Base-by-base conservation (phyloP, 768 basidiomycete species). In the Kwoniella pini region DNA sequence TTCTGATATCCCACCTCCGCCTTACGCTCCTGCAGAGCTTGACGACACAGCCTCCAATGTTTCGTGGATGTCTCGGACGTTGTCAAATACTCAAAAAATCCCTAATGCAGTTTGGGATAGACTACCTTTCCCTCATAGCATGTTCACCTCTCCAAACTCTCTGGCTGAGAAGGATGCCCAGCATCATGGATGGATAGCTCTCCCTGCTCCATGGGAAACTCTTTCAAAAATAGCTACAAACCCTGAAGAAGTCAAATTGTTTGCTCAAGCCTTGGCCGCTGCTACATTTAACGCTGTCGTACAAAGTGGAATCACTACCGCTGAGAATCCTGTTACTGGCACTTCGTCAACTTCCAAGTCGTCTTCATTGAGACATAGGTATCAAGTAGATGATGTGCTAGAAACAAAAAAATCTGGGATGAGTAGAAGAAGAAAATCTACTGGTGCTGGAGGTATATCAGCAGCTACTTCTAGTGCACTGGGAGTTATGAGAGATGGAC, bases 1-100 rank as follows among this genome's bases (percentile, higher is more conserved):
- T 22, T 7, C 57, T 5, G 74, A 75, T 51, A 61, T 67, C 30
- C 76, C 76, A 27, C 76, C 76, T 17, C 76, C 76, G 12, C 74
- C 75, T 44, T 67, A 71, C n/a, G 60, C 65, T n/a, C 67, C 68
- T 26, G 26, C 46, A 15, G 70, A 66, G 24, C 11, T 22, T 33
- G 19, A 39, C 22, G 26, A 26, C 24, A 48, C 31, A 3, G 11
- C 45, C 27, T 30, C 33, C 30, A 58, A 31, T 12, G 4, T 57
- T 22, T 64, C 69, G 13, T 74, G 72, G 72, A 64, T 74, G 58
- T 67, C 69, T 10, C 49, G 71, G 9, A 74, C 70, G 2, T 43
- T 71, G 12, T 69, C 70, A 27, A 61, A 69, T 15, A 57, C 70
- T 0, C 60, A 62, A 17, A 64, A 65, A 26, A 61, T 67, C 28